Evolutionary conservation across 1,139 yeast genomes (phyloP), one percentile per base, ranked within the genome.

Genomic region (Suhomyces wounanorum): DNA sequence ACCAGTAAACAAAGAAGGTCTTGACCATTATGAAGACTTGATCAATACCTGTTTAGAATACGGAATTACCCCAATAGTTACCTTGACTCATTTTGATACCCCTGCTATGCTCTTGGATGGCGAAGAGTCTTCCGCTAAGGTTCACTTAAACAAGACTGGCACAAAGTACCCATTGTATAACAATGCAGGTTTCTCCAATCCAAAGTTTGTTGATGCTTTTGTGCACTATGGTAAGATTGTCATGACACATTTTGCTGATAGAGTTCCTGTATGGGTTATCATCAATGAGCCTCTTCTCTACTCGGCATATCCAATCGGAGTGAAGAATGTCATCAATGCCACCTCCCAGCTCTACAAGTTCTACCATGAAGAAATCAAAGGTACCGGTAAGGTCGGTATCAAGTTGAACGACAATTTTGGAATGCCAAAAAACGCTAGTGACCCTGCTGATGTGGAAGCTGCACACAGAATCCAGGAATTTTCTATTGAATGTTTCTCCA

Each of bases 21-120:
- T 71, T 38, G 70, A 67, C 52, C 73, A 70, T 55, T 71, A 71
- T 52, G 63, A 68, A 40, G 73, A 71, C 48, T 57, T 68, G 40
- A 60, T 71, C 28, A 64, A 70, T 52, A 64, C 67, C 45, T 60
- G 70, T 41, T 43, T 62, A 23, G 59, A 58, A 18, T 59, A 64
- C 41, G 73, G 70, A 1, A 60, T 71, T 28, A 59, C 59, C 18
- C 75, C 75, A 3, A 60, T 70, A 28, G 67, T 65, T 13, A 71
- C 76, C 1, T 59, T 71, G 46, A 67, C 65, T 48, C 73, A 71
- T 55, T 71, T 67, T 60, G 76, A 71, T 54, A 50, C 68, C 1
- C 76, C 75, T 1, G 60, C 40, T 17, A 28, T 39, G 3, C 28
- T 49, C 37, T 28, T 49, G 8, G 43, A 37, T 23, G 39, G 33